These are phyloP conservation scores for Xylaria palmicola DNA, from an alignment of 495 filamentous ascomycete species.

Conservation along the genomic window DNA sequence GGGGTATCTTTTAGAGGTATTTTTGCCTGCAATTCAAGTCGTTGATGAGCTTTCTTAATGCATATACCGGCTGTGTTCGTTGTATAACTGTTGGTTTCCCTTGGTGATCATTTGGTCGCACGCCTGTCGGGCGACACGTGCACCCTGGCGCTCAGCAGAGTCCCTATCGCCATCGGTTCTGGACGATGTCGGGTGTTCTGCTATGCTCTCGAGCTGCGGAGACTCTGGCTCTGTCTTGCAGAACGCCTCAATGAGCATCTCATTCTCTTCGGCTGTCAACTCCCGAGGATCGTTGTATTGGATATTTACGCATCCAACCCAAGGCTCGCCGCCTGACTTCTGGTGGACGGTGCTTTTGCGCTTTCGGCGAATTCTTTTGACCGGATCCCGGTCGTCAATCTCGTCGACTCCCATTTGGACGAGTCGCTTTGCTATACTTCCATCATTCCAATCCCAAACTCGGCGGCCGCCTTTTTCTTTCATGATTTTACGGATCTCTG, in stretches of 20 bases:
- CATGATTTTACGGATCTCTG: slow-evolving; percentile 30
- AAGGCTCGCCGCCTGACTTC: slow-evolving; percentile 21
- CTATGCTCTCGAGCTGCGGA: slow-evolving; percentile 18
- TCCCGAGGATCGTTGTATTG: slow-evolving; percentile 26
- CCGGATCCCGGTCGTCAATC: slow-evolving; percentile 27
- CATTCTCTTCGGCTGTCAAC: slow-evolving; percentile 39
- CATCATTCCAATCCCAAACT: slow-evolving; percentile 35
- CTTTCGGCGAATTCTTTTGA: slow-evolving; percentile 31
- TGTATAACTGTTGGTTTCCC: slow-evolving; percentile 6
- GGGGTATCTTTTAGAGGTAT: slow-evolving; percentile 2
- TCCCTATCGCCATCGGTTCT: slow-evolving; percentile 20
- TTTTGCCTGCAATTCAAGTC: background rate
- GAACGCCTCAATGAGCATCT: slow-evolving; percentile 41
- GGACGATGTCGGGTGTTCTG: slow-evolving; percentile 25
- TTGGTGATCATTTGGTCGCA: slow-evolving; percentile 40
- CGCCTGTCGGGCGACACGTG: slow-evolving; percentile 41
- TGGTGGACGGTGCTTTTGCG: slow-evolving; percentile 24
- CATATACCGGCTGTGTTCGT: slow-evolving; percentile 5
- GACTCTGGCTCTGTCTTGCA: slow-evolving; percentile 30
- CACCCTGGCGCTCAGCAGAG: slow-evolving; percentile 34
- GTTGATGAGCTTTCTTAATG: background rate
- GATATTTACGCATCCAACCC: slow-evolving; percentile 20
- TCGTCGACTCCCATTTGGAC: slow-evolving; percentile 30
- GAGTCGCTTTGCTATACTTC: slow-evolving; percentile 30
- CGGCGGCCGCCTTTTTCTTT: slow-evolving; percentile 35